phyloP scores from a whole-genome alignment of 2,329 filamentous ascomycete genomes.

The Claviceps capensis region DNA sequence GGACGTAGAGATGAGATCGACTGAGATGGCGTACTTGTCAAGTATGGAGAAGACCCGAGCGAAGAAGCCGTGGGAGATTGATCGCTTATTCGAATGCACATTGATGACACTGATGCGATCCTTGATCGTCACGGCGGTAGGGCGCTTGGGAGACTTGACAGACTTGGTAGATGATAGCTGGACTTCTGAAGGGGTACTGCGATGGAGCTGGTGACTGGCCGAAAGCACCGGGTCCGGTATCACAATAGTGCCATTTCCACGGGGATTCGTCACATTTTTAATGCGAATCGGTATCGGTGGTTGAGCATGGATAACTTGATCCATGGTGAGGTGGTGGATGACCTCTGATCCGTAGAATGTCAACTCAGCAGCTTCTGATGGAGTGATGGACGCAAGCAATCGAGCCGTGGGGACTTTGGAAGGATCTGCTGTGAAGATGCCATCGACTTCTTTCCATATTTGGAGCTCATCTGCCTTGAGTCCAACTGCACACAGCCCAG shows the following conservation, averaged over 20 bases:
- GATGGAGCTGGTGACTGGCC: constrained; percentile 44
- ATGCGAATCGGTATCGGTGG: constrained; percentile 74
- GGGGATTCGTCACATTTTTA: constrained; percentile 83
- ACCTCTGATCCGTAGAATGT: constrained; percentile 93
- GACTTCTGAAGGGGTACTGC: constrained; percentile 28
- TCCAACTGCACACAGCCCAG: constrained; percentile 80
- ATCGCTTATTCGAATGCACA: constrained; percentile 94
- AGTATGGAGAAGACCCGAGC: constrained; percentile 87
- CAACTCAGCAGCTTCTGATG: constrained; percentile 86
- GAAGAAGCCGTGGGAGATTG: constrained; percentile 91
- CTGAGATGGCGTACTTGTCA: constrained; percentile 73
- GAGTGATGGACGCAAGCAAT: constrained; percentile 78
- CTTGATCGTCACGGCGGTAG: constrained; percentile 92
- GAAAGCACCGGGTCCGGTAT: constrained; percentile 55
- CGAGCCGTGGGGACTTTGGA: constrained; percentile 88
- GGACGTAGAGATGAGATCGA: constrained; percentile 90
- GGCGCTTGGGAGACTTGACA: constrained; percentile 51
- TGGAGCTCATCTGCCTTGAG: constrained; percentile 80
- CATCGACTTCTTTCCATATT: constrained; percentile 98
- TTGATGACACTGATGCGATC: constrained; percentile 94
- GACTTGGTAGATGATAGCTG: constrained; percentile 10
- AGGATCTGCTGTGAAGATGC: constrained; percentile 75
- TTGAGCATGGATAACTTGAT: constrained; percentile 75
- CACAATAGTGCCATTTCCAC: constrained; percentile 65
- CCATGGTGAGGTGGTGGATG: constrained; percentile 98